phyloP scores from a whole-genome alignment of 163 green algal species.

The Chloromonas sp. region DNA sequence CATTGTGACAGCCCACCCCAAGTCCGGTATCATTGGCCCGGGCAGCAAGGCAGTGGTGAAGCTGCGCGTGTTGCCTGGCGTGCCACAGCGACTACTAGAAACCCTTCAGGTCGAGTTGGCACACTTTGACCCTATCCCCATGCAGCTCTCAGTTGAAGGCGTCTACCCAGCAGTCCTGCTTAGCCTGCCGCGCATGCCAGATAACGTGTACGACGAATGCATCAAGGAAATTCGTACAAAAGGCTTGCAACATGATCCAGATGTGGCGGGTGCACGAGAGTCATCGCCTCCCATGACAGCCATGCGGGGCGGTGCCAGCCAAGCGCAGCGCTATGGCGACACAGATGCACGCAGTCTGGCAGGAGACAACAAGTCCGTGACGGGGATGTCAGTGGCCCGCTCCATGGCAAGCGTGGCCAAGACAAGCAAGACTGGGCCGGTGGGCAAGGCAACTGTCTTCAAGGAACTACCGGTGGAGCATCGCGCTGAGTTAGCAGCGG shows the following conservation, averaged over 20 bases:
- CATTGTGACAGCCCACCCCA: constrained; percentile 30
- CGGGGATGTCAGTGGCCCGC: background rate
- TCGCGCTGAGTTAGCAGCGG: constrained; percentile 47
- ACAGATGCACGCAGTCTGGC: background rate
- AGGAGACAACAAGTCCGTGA: background rate
- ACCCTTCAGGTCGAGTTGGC: constrained; percentile 62
- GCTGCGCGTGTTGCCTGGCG: constrained; percentile 47
- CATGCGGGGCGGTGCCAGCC: background rate
- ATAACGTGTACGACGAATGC: constrained; percentile 19
- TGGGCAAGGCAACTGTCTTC: background rate
- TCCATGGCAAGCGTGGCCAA: background rate
- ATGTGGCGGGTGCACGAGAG: background rate
- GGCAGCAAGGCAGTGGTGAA: constrained; percentile 51
- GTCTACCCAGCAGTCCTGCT: constrained; percentile 54
- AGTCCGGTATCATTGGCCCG: constrained; percentile 38
- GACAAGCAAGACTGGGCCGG: background rate
- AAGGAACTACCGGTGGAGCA: background rate
- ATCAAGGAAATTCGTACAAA: constrained; percentile 5
- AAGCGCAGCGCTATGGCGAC: background rate
- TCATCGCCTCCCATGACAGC: background rate
- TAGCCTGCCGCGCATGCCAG: constrained; percentile 47
- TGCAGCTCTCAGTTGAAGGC: constrained; percentile 40
- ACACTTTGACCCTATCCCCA: constrained; percentile 66
- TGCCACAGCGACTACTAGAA: constrained; percentile 63
- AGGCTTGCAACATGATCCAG: background rate